Base-by-base conservation (phyloP, 1,284 basidiomycete genomes). In the Earliella scabrosa region DNA sequence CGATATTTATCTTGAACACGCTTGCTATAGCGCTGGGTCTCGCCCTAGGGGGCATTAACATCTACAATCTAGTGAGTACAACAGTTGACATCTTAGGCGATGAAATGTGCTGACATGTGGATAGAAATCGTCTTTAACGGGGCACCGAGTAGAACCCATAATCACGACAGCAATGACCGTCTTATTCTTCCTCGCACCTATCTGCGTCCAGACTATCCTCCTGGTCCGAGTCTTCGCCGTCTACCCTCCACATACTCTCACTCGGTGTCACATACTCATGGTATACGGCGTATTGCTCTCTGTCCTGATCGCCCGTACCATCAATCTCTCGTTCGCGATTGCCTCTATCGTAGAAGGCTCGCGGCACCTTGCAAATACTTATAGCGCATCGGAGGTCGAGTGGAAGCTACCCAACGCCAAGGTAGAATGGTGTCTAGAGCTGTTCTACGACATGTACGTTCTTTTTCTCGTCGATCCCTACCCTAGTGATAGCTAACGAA, bases 381-480 rank as follows among this genome's bases (percentile, higher is more conserved):
- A 23, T 41, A 13, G 18, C 3, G 63, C 41, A 7, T 61, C 26
- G 27, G 54, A 49, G 8, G 39, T 45, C 6, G 40, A 45, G 6
- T 56, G 44, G 49, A 32, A 26, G 32, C 50, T 53, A 13, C 48
- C 50, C 5, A 29, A 46, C 11, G 40, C 49, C 24, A 69, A 67
- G 51, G 47, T 69, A 16, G 71, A 71, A 36, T 71, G 68, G 68
- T 63, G 67, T 18, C 29, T 69, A 13, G 69, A 70, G 55, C 52
- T 71, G 9, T 59, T 69, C 21, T 69, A 71, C 38, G 63, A 69
- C 45, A 47, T 54, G 68, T 70, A 54, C n/a, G 63, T 59, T 16
- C 11, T 0, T 10, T 7, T 20, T 2, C 4, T n/a, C n/a, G n/a
- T n/a, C n/a, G n/a, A n/a, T n/a, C n/a, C n/a, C n/a, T n/a, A n/a